Conservation (phyloP, 1,139 yeast genomes). For the Saccharomyces hybrid region DNA sequence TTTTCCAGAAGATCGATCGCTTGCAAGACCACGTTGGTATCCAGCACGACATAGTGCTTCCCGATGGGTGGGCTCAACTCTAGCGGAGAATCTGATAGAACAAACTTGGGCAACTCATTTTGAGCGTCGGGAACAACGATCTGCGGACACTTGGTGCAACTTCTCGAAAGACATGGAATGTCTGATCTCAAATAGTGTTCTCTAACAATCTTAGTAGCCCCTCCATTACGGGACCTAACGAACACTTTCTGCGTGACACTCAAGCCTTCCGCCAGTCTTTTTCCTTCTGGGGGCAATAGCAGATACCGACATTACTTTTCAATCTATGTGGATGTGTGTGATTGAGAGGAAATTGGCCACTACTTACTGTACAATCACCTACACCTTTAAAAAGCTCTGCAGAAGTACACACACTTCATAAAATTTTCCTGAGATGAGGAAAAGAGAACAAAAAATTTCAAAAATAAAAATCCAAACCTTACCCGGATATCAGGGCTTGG, state of each 20-base stretch:
- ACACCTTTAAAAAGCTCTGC: neutral
- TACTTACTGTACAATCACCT: too few species aligned
- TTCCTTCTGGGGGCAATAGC: conserved; percentile 18
- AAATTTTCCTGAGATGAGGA: neutral
- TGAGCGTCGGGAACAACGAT: conserved; percentile 36
- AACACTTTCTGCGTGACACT: conserved; percentile 84
- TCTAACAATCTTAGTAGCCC: conserved; percentile 83
- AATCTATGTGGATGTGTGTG: neutral
- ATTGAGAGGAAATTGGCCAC: too few species aligned
- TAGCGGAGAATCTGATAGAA: conserved; percentile 32
- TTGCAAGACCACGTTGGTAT: conserved; percentile 80
- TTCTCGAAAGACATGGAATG: conserved; percentile 78
- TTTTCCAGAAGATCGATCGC: conserved; percentile 88
- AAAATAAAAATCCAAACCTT: neutral
- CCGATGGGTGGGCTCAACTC: conserved; percentile 37
- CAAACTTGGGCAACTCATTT: conserved; percentile 39
- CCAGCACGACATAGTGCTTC: conserved; percentile 73
- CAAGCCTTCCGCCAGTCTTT: conserved; percentile 41
- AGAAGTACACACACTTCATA: neutral
- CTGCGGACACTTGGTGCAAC: conserved; percentile 52
- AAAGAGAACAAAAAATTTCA: neutral
- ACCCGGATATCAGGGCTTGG: neutral
- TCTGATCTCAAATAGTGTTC: conserved; percentile 91
- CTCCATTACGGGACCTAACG: conserved; percentile 83
- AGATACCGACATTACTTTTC: neutral